Evolutionary conservation across 441 rosid species (phyloP), one percentile per base, ranked within the genome.

Genomic region (Gossypium trilobum): DNA sequence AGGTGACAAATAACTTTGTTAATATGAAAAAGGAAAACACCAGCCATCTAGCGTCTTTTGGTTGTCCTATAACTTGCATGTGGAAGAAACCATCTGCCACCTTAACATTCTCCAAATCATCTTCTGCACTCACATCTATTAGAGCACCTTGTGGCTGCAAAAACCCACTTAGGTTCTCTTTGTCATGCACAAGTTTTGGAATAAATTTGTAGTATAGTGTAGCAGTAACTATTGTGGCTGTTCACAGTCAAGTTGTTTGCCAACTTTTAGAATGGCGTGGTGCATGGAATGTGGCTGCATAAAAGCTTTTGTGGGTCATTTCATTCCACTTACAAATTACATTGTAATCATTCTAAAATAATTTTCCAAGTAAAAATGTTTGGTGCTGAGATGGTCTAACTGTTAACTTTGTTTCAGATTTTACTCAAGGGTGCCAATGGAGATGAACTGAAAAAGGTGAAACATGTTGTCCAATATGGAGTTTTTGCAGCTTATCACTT

Each of bases 401-500:
- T 44, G 56, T 58, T 67, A 23, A 25, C 22, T 70, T 74, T 72
- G 58, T 75, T 81, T 70, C 87, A 89, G 95, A 88, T 89, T 75
- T 79, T 89, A 73, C 87, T 89, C 71, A 88, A 82, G 81, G 95
- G 92, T 67, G 89, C 92, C 36, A 80, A 80, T 75, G 91, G 81
- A 66, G 91, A 88, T 77, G 88, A 89, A 62, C 78, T 89, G 77
- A 88, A 88, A 83, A 88, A 85, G 79, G 89, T 88, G 75, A 89
- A 89, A 82, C 88, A 85, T 82, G 92, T 89, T 70, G 82, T 88
- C 68, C 91, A 89, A 68, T 89, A 89, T 81, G 92, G 92, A 74
- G 84, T 89, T 79, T 89, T 89, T 75, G 95, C 95, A 62, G 95
- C 95, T 70, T 89, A 89, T 79, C 95, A 89, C 78, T 81, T 89